Base-by-base conservation (phyloP, 306 rosid species). In the Carpinus viminea region DNA sequence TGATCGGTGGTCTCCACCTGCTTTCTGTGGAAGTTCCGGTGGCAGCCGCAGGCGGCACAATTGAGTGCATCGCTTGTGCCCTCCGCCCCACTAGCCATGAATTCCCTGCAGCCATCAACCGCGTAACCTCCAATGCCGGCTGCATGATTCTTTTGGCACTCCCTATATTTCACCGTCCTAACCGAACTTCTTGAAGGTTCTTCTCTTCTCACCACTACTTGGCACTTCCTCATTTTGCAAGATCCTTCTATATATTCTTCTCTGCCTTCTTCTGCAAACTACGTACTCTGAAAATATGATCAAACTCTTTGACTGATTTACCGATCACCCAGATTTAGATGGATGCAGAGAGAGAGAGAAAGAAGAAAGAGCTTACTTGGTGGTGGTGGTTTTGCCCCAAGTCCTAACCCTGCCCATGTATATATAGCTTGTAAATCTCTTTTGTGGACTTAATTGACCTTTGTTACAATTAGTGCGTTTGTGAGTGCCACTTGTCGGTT, bases 141-240 rank as follows among this genome's bases (percentile, higher is more conserved):
- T 0, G 98, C 98, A 7, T 94, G 98, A 64, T 94, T 94, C 95
- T 92, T 94, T 71, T 94, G 98, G 70, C 98, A 94, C 89, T 89
- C 97, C 4, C 90, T 91, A 24, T 94, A 94, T 43, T 90, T 91
- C 81, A 92, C 96, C 24, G 84, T 81, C 70, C 83, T 72, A 3
- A 83, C 57, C 2, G 72, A 15, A 59, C 59, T 76, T 68, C 89
- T 76, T 36, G 83, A 71, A 8, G 84, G 83, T 16, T 88, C 91
- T 16, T 81, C 79, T 87, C 92, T 91, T 86, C 88, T 89, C 77
- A 94, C 68, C 31, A 94, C 92, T 10, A 94, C 97, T 77, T 91
- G 98, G 7, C 97, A 85, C 91, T 89, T 94, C 90, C 97, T 94
- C 98, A 94, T 88, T 51, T 74, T 81, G 61, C 6, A 46, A 12